Evolutionary conservation across 2,329 filamentous ascomycete species (phyloP).

Genomic region (Neonectria magnoliae): DNA sequence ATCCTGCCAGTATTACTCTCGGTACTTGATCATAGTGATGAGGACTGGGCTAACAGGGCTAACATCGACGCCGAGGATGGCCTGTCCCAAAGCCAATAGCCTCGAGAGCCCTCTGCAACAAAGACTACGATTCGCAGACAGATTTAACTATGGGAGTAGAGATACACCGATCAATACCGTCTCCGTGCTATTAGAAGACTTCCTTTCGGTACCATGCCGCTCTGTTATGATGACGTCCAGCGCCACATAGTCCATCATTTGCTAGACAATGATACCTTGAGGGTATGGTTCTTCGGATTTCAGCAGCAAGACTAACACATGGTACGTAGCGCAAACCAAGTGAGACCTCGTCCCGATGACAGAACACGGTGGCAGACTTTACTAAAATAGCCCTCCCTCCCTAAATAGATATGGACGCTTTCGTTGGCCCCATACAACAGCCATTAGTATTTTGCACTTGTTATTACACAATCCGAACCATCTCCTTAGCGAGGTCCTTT

Average conservation of each 20-base stretch:
- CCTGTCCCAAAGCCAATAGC: background rate
- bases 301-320: too few relatives aligned
- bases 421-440: background rate
- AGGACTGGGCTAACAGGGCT: too few relatives aligned
- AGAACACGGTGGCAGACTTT: too few relatives aligned
- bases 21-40: too few relatives aligned
- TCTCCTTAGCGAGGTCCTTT: background rate
- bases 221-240: constrained; percentile 4
- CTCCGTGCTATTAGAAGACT: constrained; percentile 1
- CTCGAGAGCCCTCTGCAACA: constrained; percentile 19
- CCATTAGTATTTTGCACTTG: background rate
- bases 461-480: background rate
- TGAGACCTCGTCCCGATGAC: too few relatives aligned
- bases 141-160: constrained; percentile 11
- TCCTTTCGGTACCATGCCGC: background rate
- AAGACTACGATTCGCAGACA: constrained; percentile 12
- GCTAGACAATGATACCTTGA: constrained; percentile 15
- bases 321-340: too few relatives aligned
- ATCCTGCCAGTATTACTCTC: too few relatives aligned
- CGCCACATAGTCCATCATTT: constrained; percentile 11
- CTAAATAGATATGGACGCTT: too few relatives aligned
- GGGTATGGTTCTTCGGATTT: background rate
- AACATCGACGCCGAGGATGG: constrained; percentile 4
- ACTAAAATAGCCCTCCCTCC: too few relatives aligned
- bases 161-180: constrained; percentile 7